Conservation (phyloP, 23 red algal species). For the Pyropia haitanensis region DNA sequence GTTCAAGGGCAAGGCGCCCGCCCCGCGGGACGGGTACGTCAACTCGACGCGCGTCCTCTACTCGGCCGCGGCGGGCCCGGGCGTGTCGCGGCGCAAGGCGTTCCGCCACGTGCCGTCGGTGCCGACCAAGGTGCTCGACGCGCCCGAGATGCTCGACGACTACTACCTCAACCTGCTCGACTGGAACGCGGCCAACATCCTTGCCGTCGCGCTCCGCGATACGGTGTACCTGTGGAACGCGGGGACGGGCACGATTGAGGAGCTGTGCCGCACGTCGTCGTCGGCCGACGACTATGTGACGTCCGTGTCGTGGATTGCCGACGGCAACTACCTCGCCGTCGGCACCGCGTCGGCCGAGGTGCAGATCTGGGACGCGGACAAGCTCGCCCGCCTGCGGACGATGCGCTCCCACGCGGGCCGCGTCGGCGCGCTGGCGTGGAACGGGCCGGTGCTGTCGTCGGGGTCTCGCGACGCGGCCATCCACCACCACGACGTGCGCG, state of each 20-base stretch:
- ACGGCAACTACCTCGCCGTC: constrained; percentile 74
- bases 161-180: constrained; percentile 97
- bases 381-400: constrained; percentile 36
- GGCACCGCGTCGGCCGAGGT: constrained; percentile 71
- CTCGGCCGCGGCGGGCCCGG: constrained; percentile 10
- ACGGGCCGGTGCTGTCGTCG: constrained; percentile 78
- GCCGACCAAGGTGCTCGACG: constrained; percentile 82
- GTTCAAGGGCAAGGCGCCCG: constrained; percentile 87
- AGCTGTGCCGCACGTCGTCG: constrained; percentile 44
- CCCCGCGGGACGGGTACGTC: constrained; percentile 62
- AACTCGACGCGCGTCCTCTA: constrained; percentile 85
- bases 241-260: constrained; percentile 68
- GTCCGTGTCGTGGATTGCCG: constrained; percentile 87
- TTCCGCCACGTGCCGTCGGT: constrained; percentile 76
- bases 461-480: constrained; percentile 84
- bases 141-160: constrained; percentile 83
- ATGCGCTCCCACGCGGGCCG: constrained; percentile 79
- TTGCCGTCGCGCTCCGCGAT: constrained; percentile 78
- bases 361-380: constrained; percentile 89
- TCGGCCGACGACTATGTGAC: constrained; percentile 63
- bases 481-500: constrained; percentile 87
- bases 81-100: constrained; percentile 45
- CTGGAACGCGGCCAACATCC: constrained; percentile 73
- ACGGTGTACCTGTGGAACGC: constrained; percentile 97
- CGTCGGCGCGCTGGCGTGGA: constrained; percentile 92